phyloP scores from a whole-genome alignment of 768 basidiomycete species.

The Crassisporium funariophilum region DNA sequence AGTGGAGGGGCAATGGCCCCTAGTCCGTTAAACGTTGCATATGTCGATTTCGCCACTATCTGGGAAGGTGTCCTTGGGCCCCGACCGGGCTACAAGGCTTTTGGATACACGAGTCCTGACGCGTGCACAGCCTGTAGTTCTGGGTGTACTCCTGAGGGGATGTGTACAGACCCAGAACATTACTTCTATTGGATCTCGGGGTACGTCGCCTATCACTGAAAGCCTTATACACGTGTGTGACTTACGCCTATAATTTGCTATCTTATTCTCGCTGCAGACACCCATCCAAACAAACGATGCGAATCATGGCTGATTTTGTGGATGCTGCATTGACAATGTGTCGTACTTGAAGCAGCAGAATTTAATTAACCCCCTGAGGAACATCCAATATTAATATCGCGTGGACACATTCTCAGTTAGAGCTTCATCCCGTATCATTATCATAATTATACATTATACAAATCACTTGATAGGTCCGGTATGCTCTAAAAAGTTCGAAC shows the following conservation, averaged over 20 bases:
- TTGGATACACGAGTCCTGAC: conserved; percentile 44
- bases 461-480: no score
- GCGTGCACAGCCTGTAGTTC: conserved; percentile 27
- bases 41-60: conserved; percentile 46
- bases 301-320: conserved; percentile 57
- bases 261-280: no score
- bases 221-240: no score
- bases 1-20: not conserved
- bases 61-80: conserved; percentile 47
- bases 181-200: conserved; percentile 56
- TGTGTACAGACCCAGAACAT: conserved; percentile 46
- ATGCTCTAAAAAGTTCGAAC: no score
- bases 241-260: no score
- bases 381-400: no score
- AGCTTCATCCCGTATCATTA: no score
- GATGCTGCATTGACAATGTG: conserved; percentile 44
- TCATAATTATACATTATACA: no score
- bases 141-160: conserved; percentile 33
- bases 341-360: no score
- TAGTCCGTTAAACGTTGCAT: conserved; percentile 42
- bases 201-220: no score
- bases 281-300: conserved; percentile 49
- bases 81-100: conserved; percentile 52
- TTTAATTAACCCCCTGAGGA: no score
- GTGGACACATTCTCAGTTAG: no score